A percentile compares a stretch with the other conserved stretches of the same genome.
phyloP scores from a whole-genome alignment of 1,139 yeast genomes.

The Pichia sp. region DNA sequence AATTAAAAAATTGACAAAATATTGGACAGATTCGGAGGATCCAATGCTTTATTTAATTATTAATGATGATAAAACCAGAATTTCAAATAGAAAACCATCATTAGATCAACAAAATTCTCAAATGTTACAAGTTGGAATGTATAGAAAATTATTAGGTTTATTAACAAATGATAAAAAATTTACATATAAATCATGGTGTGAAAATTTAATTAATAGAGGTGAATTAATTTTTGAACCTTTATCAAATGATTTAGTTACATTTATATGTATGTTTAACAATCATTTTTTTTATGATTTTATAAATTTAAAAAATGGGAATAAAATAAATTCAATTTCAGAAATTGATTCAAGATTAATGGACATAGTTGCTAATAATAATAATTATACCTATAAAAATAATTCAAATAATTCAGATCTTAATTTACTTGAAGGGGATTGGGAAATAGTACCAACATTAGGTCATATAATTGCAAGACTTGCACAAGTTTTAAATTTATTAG shows the following conservation, averaged over 20 bases:
- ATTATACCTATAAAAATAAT: constrained; percentile 9
- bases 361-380: constrained; percentile 32
- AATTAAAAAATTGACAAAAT: constrained; percentile 6
- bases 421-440: constrained; percentile 35
- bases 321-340: not conserved
- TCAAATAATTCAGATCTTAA: constrained; percentile 17
- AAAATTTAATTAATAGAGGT: constrained; percentile 41
- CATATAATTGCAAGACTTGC: constrained; percentile 51
- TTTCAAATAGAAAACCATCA: constrained; percentile 44
- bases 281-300: constrained; percentile 39
- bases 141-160: constrained; percentile 39
- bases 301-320: constrained; percentile 39
- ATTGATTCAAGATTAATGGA: not conserved
- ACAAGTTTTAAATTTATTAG: constrained; percentile 39
- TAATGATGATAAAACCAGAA: constrained; percentile 36
- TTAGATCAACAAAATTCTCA: constrained; percentile 36
- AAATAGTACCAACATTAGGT: constrained; percentile 47
- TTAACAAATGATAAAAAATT: constrained; percentile 27
- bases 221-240: constrained; percentile 47
- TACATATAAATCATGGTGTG: constrained; percentile 35
- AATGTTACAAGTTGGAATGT: constrained; percentile 52
- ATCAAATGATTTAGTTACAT: constrained; percentile 34
- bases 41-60: constrained; percentile 27
- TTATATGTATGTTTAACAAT: constrained; percentile 34
- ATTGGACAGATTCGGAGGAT: constrained; percentile 21